Percentiles rank a stretch among this genome's conserved stretches.
phyloP scores from a whole-genome alignment of 148 eudicot species.

The Persicaria maculosa region DNA sequence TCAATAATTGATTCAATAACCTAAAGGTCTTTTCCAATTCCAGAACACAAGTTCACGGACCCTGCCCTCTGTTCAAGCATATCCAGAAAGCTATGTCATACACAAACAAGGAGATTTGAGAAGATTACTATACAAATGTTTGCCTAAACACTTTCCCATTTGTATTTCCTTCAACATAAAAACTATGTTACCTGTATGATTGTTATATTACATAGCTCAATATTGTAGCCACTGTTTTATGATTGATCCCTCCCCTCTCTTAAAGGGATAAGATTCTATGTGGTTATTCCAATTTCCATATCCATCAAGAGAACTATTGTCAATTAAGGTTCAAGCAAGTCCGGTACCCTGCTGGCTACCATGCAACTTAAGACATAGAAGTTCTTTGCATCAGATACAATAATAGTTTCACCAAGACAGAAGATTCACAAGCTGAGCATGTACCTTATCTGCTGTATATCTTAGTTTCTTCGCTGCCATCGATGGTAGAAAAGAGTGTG shows the following conservation, averaged over 20 bases:
- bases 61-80: neutral
- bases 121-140: neutral
- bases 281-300: neutral
- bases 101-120: neutral
- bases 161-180: neutral
- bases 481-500: constrained; percentile 84
- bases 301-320: neutral
- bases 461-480: constrained; percentile 86
- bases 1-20: neutral
- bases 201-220: neutral
- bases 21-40: neutral
- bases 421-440: constrained; percentile 5
- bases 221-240: neutral
- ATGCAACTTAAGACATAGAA: neutral
- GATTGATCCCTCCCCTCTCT: neutral
- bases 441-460: constrained; percentile 76
- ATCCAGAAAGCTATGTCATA: neutral
- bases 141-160: neutral
- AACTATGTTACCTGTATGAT: neutral
- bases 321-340: neutral
- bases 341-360: neutral
- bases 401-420: constrained; percentile 9
- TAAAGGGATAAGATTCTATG: neutral
- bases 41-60: neutral
- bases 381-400: constrained; percentile 1